Percentiles rank a stretch among this genome's conserved stretches.
Conservation (phyloP, 305 asterid species). For the Fraxinus albicans region DNA sequence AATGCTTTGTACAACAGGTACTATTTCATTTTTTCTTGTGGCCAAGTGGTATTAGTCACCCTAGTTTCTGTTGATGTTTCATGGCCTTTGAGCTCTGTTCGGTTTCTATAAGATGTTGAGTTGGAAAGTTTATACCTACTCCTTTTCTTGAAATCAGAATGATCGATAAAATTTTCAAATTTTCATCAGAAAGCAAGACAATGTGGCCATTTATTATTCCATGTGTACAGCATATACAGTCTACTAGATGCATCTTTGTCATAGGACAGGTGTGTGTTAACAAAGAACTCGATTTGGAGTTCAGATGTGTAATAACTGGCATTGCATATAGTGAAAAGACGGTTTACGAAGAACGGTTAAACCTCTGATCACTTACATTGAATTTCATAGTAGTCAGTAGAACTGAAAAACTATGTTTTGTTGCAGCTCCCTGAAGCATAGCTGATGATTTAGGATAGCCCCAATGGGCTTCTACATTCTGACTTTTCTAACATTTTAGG, state of each 20-base stretch:
- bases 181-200: neutral
- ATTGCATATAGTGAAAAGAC: neutral
- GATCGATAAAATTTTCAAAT: neutral
- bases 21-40: neutral
- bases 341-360: neutral
- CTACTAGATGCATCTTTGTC: neutral
- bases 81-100: no score
- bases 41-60: no score
- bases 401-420: neutral
- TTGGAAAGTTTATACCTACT: neutral
- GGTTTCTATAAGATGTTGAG: neutral
- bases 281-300: neutral
- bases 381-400: neutral
- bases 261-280: neutral
- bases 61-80: no score
- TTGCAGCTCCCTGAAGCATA: no score
- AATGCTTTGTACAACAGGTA: slow-evolving; percentile 75
- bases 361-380: neutral
- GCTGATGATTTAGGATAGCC: no score
- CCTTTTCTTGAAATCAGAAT: neutral
- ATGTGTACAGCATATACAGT: neutral
- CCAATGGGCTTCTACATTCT: no score
- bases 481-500: neutral
- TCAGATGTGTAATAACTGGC: neutral
- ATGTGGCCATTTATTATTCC: neutral